Evolutionary conservation across 345 rosid species (phyloP), one percentile per base, ranked within the genome.

Genomic region (Reutealis trisperma): DNA sequence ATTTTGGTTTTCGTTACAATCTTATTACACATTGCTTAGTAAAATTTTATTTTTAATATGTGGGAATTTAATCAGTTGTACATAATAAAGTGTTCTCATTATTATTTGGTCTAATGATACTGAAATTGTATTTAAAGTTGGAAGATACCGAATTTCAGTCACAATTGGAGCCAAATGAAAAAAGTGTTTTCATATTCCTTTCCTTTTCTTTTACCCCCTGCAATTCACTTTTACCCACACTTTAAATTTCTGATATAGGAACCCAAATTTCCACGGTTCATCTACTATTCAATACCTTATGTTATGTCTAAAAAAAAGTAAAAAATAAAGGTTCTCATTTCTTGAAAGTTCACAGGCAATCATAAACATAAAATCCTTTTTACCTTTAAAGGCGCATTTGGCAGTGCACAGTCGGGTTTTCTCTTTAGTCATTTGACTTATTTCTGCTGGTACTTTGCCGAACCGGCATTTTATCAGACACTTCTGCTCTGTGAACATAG

Each of bases 371-470:
- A 19, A 19, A 32, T 32, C 30, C 49, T 14, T 32, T 71, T 71
- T 19, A 71, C 74, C 74, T 55, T 19, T 71, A 71, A 54, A 55
- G 47, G 49, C 34, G 63, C 18, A 5, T 27, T 34, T 9, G 30
- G 63, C 74, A 55, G 74, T 32, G n/a, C n/a, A 34, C 30, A 30
- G 1, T 14, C 3, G n/a, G 11, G 59, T 51, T 51, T 21, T 55
- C 47, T 25, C 74, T 71, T 34, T 55, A 54, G 45, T 71, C 63
- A 71, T 16, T n/a, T n/a, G n/a, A n/a, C n/a, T n/a, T n/a, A n/a
- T n/a, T 32, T 71, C 63, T 70, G 63, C 49, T 30, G 8, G 61
- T 51, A 21, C 61, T 68, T 70, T 30, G 37, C 60, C 61, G 52
- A 6, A 52, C 73, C 60, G 52, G 9, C 72, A 69, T 45, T 69